Conservation (phyloP, 2,329 filamentous ascomycete genomes). For the Aquanectria penicillioides region DNA sequence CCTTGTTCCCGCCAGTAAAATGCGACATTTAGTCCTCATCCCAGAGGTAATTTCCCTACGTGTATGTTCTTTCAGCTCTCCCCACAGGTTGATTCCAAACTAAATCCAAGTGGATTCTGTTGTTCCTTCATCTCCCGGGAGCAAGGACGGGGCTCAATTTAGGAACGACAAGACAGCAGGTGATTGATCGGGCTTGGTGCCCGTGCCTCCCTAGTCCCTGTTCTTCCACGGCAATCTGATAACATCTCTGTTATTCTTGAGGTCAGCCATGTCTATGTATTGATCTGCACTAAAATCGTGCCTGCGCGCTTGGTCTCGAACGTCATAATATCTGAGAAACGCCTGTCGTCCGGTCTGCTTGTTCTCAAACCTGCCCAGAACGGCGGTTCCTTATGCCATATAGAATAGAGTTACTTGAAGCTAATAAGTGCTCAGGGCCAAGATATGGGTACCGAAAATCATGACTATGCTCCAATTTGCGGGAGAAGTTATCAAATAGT, state of each 20-base stretch:
- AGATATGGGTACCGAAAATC: too few relatives aligned
- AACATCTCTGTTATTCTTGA: not conserved
- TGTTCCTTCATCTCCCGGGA: slow-evolving; percentile 23
- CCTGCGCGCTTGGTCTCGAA: too few relatives aligned
- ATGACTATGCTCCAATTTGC: too few relatives aligned
- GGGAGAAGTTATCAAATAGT: too few relatives aligned
- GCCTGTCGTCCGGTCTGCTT: too few relatives aligned
- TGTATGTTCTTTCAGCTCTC: not conserved
- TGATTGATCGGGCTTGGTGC: not conserved
- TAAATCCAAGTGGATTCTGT: slow-evolving; percentile 1
- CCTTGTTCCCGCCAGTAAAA: not conserved
- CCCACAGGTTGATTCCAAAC: slow-evolving; percentile 1
- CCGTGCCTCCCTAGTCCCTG: not conserved
- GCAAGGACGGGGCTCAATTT: not conserved
- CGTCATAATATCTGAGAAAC: too few relatives aligned
- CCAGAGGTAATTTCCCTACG: not conserved
- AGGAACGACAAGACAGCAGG: not conserved
- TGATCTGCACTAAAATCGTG: too few relatives aligned
- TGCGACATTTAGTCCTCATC: not conserved
- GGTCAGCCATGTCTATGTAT: too few relatives aligned
- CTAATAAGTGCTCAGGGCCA: too few relatives aligned
- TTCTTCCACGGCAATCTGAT: not conserved
- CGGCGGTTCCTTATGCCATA: too few relatives aligned
- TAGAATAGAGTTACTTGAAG: too few relatives aligned
- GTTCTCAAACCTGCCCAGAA: too few relatives aligned